Conservation (phyloP, 1,284 basidiomycete genomes). For the Ganoderma meredithae region DNA sequence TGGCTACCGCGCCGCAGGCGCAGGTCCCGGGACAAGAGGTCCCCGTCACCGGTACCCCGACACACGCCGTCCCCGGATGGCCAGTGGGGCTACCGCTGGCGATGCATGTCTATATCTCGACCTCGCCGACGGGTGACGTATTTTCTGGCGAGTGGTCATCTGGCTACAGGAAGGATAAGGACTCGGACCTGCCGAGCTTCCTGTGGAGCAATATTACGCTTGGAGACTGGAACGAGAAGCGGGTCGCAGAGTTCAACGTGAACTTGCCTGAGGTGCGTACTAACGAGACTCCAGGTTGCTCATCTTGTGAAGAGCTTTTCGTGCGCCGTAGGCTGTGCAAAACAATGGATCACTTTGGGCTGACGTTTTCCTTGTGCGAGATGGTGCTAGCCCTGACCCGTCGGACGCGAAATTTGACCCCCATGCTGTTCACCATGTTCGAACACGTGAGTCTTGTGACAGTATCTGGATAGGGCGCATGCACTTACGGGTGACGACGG, state of each 20-base stretch:
- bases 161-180: constrained; percentile 53
- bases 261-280: constrained; percentile 73
- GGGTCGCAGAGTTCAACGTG: constrained; percentile 71
- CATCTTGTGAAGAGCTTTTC: not conserved
- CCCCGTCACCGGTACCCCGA: constrained; percentile 59
- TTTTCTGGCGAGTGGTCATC: constrained; percentile 62
- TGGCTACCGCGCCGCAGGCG: constrained; percentile 35
- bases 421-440: constrained; percentile 72
- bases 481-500: constrained; percentile 10
- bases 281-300: not conserved
- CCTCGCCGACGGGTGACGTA: constrained; percentile 63
- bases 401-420: constrained; percentile 57
- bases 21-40: not conserved
- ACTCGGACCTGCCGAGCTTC: constrained; percentile 67
- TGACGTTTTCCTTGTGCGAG: constrained; percentile 82
- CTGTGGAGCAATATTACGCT: constrained; percentile 87
- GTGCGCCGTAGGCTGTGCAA: constrained; percentile 66
- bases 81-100: constrained; percentile 62
- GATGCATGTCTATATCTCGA: constrained; percentile 82
- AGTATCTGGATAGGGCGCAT: not conserved
- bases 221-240: constrained; percentile 79
- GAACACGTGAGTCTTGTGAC: constrained; percentile 71
- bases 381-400: constrained; percentile 72
- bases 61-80: constrained; percentile 64
- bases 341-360: constrained; percentile 87